Conservation (phyloP, 768 basidiomycete genomes). For the Panaeolus papilionaceus region DNA sequence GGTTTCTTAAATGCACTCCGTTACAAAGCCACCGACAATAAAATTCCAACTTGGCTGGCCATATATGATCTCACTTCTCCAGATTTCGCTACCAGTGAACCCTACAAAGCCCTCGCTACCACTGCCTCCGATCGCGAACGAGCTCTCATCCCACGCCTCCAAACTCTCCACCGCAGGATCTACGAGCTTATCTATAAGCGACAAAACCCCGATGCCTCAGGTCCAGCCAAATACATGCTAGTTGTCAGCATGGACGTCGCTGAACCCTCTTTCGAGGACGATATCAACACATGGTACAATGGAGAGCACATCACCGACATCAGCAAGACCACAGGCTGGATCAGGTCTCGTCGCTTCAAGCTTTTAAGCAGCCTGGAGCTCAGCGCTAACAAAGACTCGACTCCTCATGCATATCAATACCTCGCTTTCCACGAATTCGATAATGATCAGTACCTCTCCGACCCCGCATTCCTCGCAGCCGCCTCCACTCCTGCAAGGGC, state of each 20-base stretch:
- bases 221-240: conserved; percentile 19
- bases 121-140: conserved; percentile 32
- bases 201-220: background rate
- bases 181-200: conserved; percentile 24
- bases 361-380: conserved; percentile 23
- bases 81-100: conserved; percentile 26
- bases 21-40: conserved; percentile 38
- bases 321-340: conserved; percentile 38
- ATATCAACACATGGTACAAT: conserved; percentile 38
- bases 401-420: conserved; percentile 33
- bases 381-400: background rate
- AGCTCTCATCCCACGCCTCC: conserved; percentile 25
- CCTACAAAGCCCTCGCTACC: conserved; percentile 33
- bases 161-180: conserved; percentile 30
- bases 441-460: conserved; percentile 26
- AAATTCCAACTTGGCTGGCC: conserved; percentile 29
- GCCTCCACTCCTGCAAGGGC: conserved; percentile 24
- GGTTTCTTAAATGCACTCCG: conserved; percentile 37
- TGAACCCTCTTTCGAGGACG: conserved; percentile 28
- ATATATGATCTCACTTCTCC: conserved; percentile 38
- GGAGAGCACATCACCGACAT: conserved; percentile 35
- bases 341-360: conserved; percentile 34
- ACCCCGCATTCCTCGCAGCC: conserved; percentile 32
- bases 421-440: conserved; percentile 41
- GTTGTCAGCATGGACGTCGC: conserved; percentile 22